A percentile compares a stretch with the other conserved stretches of the same genome.
Conservation (phyloP, 345 rosid genomes). For the Eucalyptus fibrosa region DNA sequence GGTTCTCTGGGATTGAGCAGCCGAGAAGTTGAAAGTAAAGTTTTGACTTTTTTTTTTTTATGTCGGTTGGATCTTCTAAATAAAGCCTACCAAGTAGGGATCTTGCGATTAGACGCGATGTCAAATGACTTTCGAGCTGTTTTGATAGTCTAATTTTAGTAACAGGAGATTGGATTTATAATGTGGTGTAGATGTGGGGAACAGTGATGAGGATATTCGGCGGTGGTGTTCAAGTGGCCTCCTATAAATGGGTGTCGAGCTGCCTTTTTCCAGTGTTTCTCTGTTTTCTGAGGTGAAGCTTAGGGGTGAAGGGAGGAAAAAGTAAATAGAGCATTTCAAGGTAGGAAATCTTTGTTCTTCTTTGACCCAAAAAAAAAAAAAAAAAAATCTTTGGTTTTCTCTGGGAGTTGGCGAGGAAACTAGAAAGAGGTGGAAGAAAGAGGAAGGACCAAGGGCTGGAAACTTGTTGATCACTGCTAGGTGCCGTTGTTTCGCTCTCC, state of each 20-base stretch:
- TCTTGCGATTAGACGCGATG: neutral
- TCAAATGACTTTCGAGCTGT: neutral
- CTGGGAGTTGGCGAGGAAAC: neutral
- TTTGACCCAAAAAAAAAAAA: neutral
- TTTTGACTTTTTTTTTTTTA: neutral
- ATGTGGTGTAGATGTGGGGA: neutral
- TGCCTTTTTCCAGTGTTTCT: neutral
- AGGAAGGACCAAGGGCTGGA: neutral
- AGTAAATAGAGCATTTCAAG: neutral
- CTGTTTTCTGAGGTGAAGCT: neutral
- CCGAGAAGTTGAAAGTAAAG: neutral
- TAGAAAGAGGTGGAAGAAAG: neutral
- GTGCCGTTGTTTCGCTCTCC: neutral
- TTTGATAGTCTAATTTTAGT: neutral
- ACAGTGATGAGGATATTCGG: neutral
- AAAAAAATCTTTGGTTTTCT: neutral
- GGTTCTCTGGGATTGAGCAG: neutral
- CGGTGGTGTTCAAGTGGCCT: neutral
- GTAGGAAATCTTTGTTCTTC: neutral
- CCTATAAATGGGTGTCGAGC: neutral
- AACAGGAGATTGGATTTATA: neutral
- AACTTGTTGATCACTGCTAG: neutral
- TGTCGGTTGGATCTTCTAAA: neutral
- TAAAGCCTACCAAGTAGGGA: neutral
- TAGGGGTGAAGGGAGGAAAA: neutral